Conservation (phyloP, 108 stramenopile species). For the Nitzschia inconspicua region DNA sequence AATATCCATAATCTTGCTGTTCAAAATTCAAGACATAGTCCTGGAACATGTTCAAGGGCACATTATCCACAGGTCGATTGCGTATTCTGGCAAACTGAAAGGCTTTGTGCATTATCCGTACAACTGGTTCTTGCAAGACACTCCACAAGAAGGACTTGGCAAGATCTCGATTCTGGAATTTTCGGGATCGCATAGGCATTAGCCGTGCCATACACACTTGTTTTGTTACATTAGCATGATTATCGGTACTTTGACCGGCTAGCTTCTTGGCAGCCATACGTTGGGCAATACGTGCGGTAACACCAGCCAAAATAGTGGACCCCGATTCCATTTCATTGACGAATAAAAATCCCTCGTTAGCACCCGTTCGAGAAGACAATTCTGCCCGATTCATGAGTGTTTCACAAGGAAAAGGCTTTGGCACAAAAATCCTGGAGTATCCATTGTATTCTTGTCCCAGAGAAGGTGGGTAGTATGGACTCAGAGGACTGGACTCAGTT, state of each 20-base stretch:
- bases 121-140: slow-evolving; percentile 41
- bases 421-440: slow-evolving; percentile 14
- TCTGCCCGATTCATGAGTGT: neutral
- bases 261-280: slow-evolving; percentile 6
- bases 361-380: slow-evolving; percentile 2
- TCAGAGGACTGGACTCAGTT: slow-evolving; percentile 24
- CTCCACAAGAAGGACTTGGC: slow-evolving; percentile 38
- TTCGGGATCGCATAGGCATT: slow-evolving; percentile 12
- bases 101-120: slow-evolving; percentile 30
- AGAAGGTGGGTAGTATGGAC: slow-evolving; percentile 13
- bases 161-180: slow-evolving; percentile 8
- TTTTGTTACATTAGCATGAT: neutral
- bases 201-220: slow-evolving; percentile 14
- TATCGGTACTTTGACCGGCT: neutral
- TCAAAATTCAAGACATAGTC: slow-evolving; percentile 6
- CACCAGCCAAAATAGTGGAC: slow-evolving; percentile 27
- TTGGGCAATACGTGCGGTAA: slow-evolving; percentile 27
- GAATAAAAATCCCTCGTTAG: slow-evolving; percentile 23
- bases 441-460: slow-evolving; percentile 18
- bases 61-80: neutral
- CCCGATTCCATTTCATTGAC: slow-evolving; percentile 26
- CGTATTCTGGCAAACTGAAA: slow-evolving; percentile 8
- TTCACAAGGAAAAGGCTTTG: slow-evolving; percentile 23
- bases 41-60: slow-evolving; percentile 4
- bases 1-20: slow-evolving; percentile 17